Evolutionary conservation across 108 stramenopile genomes (phyloP).

Genomic region (Cyclotella kingstonii): DNA sequence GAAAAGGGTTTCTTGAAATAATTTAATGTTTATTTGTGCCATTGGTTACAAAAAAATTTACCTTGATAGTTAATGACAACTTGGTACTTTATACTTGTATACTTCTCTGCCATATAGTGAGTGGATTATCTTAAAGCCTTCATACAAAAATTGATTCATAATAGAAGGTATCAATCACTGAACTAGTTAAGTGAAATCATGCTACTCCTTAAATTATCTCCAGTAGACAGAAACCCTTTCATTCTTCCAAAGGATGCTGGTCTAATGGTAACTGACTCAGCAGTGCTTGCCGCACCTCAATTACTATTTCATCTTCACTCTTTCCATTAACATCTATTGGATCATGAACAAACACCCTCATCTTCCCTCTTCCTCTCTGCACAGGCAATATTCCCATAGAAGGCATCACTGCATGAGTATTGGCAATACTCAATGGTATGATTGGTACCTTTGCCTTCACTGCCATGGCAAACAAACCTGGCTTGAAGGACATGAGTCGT

Average conservation of each 20-base stretch:
- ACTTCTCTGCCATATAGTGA: too few relatives aligned
- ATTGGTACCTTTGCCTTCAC: conserved; percentile 74
- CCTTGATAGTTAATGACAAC: too few relatives aligned
- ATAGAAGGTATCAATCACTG: too few relatives aligned
- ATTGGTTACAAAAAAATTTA: too few relatives aligned
- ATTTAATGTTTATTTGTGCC: too few relatives aligned
- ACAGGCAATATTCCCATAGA: conserved; percentile 57
- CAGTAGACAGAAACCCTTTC: neutral
- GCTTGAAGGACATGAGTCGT: conserved; percentile 77
- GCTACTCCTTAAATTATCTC: neutral
- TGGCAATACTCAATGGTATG: conserved; percentile 71
- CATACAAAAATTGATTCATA: too few relatives aligned
- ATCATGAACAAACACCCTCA: conserved; percentile 73
- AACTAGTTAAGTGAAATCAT: neutral
- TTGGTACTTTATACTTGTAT: too few relatives aligned
- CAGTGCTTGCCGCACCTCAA: conserved; percentile 50
- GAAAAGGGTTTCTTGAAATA: too few relatives aligned
- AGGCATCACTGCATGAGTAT: conserved; percentile 79
- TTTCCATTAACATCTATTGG: conserved; percentile 59
- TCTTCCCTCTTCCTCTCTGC: conserved; percentile 61
- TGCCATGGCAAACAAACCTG: conserved; percentile 75
- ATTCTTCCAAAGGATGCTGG: conserved; percentile 55
- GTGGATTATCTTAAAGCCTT: too few relatives aligned
- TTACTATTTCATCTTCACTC: conserved; percentile 63
- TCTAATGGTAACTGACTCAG: conserved; percentile 55